phyloP scores from a whole-genome alignment of 2,329 filamentous ascomycete genomes.

The Trichophyton simii region DNA sequence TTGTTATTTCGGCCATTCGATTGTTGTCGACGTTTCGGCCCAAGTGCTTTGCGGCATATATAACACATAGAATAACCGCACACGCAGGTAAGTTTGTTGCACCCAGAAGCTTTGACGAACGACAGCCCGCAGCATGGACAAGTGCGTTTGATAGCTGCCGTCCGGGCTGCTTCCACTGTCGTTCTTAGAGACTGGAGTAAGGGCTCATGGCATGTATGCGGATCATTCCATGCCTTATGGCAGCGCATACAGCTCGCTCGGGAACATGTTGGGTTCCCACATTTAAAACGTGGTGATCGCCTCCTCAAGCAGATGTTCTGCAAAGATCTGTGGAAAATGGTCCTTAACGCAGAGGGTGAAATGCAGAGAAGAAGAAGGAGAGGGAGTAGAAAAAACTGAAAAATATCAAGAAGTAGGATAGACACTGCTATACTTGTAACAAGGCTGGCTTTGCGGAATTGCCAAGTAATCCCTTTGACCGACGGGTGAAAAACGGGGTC shows the following conservation, averaged over 20 bases:
- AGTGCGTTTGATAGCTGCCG: constrained; percentile 84
- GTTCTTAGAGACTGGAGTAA: constrained; percentile 70
- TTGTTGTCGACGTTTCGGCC: constrained; percentile 3
- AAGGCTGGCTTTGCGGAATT: constrained; percentile 44
- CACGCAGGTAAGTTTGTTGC: constrained; percentile 91
- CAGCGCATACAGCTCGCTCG: constrained; percentile 71
- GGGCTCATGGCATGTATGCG: constrained; percentile 82
- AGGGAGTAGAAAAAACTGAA: constrained; percentile 39
- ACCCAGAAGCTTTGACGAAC: constrained; percentile 86
- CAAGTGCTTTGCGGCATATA: constrained; percentile 64
- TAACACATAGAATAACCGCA: constrained; percentile 99
- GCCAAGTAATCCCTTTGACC: constrained; percentile 42
- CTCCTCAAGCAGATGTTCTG: constrained; percentile 56
- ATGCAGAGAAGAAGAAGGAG: constrained; percentile 43
- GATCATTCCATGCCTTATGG: constrained; percentile 69
- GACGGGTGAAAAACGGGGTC: constrained; percentile 59
- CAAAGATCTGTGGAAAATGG: constrained; percentile 48
- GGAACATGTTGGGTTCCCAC: constrained; percentile 55
- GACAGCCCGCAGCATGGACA: constrained; percentile 83
- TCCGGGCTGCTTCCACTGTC: constrained; percentile 85
- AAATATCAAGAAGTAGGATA: constrained; percentile 32
- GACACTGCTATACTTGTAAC: constrained; percentile 41
- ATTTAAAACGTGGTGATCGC: constrained; percentile 65
- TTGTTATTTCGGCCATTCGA: constrained; percentile 15
- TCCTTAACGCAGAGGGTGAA: constrained; percentile 37